Evolutionary conservation across 768 basidiomycete species (phyloP), one percentile per base, ranked within the genome.

Genomic region (Agrocybe chaxingu): DNA sequence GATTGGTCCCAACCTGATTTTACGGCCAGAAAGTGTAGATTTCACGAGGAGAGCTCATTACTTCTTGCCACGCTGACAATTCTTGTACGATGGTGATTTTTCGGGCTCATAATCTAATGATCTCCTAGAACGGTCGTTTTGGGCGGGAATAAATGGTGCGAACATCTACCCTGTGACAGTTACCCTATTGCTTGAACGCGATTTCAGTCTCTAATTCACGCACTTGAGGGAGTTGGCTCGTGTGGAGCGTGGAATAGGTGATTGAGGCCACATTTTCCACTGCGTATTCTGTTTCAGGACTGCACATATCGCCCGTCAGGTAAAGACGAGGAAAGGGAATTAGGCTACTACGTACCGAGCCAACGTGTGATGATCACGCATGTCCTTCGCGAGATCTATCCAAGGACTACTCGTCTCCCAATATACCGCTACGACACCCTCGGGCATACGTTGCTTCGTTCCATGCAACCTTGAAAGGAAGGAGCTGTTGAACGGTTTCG

Each of bases 1-100:
- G 82, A 73, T 57, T 85, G 85, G 49, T 92, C 86, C 89, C 89
- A 92, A 8, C 90, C 89, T n/a, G 83, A 73, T 57, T 77, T 83
- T 43, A 92, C 90, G 35, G 77, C 85, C 11, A 92, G 74, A 55
- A 90, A 16, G 88, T 90, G 58, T 92, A 92, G 3, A 87, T 84
- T 62, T 90, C 87, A 44, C 78, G 78, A 0, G 90, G 90, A 16
- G 87, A 89, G 63, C 84, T 89, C 51, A 91, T 68, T 52, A 92
- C n/a, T n/a, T n/a, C n/a, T 79, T 8, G 85, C 87, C 12, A 80
- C 66, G 29, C 90, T 89, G 7, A 92, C 75, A 4, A 92, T 69
- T 67, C 51, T 82, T 85, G 66, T 90, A 90, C 51, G 13, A 92
- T 75, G 0, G 89, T 92, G 40, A 81, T 87, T 33, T 76, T 57